These are phyloP conservation scores for Fusarium oligoseptatum DNA, from an alignment of 2,329 filamentous ascomycete species.

Conservation along the genomic window DNA sequence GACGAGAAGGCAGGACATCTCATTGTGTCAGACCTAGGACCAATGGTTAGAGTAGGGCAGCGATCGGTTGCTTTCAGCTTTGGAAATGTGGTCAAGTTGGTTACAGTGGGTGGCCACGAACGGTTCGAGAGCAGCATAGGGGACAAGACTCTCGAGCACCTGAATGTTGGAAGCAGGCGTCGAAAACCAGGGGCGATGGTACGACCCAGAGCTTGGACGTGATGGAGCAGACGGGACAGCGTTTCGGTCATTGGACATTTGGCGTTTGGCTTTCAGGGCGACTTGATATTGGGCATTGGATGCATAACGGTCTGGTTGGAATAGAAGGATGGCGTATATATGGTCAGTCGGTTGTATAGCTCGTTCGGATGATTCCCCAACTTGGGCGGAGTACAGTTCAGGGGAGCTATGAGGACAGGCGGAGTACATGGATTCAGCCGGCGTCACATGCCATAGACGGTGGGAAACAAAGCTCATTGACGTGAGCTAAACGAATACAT, in stretches of 20 bases:
- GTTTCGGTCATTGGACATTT: conserved; percentile 3
- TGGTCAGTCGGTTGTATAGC: conserved; percentile 22
- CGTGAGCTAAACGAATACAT: background rate
- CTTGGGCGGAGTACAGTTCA: conserved; percentile 5
- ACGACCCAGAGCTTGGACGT: conserved; percentile 44
- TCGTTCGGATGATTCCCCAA: conserved; percentile 23
- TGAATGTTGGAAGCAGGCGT: conserved; percentile 56
- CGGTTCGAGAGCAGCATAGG: conserved; percentile 65
- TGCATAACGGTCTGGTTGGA: conserved; percentile 26
- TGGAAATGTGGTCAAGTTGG: conserved; percentile 79
- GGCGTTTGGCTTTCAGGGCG: conserved; percentile 11
- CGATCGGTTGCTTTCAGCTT: conserved; percentile 77
- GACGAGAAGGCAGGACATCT: conserved; percentile 64
- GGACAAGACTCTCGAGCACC: conserved; percentile 47
- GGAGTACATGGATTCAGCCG: conserved; percentile 19
- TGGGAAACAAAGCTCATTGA: conserved; percentile 4
- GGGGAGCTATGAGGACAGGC: conserved; percentile 5
- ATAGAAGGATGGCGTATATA: conserved; percentile 39
- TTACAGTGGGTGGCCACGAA: conserved; percentile 73
- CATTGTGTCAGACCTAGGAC: conserved; percentile 75
- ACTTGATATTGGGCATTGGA: conserved; percentile 1
- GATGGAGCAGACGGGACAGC: conserved; percentile 1
- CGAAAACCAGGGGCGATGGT: conserved; percentile 48
- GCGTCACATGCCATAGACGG: conserved; percentile 25
- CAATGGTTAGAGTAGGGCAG: conserved; percentile 72